Conservation (phyloP, 2,329 filamentous ascomycete species). For the Pseudofabraea citricarpa region DNA sequence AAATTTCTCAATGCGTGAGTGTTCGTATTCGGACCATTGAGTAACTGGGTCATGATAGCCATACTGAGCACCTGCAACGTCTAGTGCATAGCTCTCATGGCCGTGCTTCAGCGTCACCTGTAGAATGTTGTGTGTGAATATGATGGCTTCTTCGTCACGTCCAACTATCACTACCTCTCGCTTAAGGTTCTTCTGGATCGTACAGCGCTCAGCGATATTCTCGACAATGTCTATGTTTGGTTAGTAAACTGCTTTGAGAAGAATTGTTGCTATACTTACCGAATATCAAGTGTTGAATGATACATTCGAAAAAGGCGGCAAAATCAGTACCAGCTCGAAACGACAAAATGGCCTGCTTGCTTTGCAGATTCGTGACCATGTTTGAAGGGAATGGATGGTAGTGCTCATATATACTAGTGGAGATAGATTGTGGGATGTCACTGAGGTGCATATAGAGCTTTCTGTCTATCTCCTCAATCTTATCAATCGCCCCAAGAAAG, state of each 20-base stretch:
- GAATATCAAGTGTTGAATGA: constrained; percentile 5
- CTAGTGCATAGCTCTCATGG: constrained; percentile 7
- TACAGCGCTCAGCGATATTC: constrained; percentile 2
- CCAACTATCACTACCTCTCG: background rate
- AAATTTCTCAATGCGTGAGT: background rate
- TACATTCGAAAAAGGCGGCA: constrained; percentile 6
- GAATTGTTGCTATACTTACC: background rate
- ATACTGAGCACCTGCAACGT: constrained; percentile 9
- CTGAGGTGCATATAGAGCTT: background rate
- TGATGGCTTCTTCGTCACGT: background rate
- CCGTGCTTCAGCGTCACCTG: constrained; percentile 2
- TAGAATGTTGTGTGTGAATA: constrained; percentile 1
- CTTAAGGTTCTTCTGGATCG: background rate
- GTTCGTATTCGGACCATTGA: background rate
- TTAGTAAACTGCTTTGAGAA: background rate
- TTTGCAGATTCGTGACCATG: background rate
- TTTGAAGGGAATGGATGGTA: background rate
- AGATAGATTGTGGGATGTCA: background rate
- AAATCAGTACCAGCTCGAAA: constrained; percentile 3
- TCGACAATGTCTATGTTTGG: constrained; percentile 4
- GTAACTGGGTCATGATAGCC: constrained; percentile 8
- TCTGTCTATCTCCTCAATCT: constrained; percentile 2
- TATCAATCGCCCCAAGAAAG: constrained; percentile 3
- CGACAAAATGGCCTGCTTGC: constrained; percentile 3
- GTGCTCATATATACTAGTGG: background rate